Evolutionary conservation across 2,329 filamentous ascomycete species (phyloP).

Genomic region (Endoconidiophora polonica): DNA sequence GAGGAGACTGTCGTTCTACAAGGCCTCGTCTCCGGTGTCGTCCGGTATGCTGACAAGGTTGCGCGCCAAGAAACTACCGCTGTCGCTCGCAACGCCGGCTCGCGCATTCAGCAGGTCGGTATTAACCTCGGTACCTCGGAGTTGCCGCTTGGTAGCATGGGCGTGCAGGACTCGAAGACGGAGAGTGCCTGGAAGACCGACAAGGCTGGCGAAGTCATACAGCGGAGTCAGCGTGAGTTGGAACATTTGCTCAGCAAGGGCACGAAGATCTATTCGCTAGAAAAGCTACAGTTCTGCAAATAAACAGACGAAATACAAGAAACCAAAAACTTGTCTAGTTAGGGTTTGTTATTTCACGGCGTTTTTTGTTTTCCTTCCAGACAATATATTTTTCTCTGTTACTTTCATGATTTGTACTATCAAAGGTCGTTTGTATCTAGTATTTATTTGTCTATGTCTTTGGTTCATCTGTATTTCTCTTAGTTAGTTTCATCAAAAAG

Average conservation of each 20-base stretch:
- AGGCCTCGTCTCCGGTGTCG: conserved; percentile 47
- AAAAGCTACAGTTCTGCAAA: conserved; percentile 49
- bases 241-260: conserved; percentile 64
- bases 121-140: neutral
- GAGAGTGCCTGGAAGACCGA: conserved; percentile 37
- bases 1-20: conserved; percentile 51
- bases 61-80: conserved; percentile 15
- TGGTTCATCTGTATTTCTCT: neutral
- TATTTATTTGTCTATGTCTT: too few relatives aligned
- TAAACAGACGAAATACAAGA: neutral
- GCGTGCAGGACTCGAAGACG: conserved; percentile 21
- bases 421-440: neutral
- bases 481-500: too few relatives aligned
- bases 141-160: conserved; percentile 49
- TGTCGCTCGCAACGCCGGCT: neutral
- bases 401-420: neutral
- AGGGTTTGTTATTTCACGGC: neutral
- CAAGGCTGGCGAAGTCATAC: conserved; percentile 51
- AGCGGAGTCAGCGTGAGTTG: conserved; percentile 54
- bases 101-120: neutral
- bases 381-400: neutral
- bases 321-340: neutral
- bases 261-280: conserved; percentile 68
- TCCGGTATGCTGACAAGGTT: conserved; percentile 37
- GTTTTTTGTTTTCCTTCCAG: conserved; percentile 1